A percentile compares a stretch with the other conserved stretches of the same genome.
phyloP scores from a whole-genome alignment of 2,329 filamentous ascomycete species.

The Volutella citrinella region DNA sequence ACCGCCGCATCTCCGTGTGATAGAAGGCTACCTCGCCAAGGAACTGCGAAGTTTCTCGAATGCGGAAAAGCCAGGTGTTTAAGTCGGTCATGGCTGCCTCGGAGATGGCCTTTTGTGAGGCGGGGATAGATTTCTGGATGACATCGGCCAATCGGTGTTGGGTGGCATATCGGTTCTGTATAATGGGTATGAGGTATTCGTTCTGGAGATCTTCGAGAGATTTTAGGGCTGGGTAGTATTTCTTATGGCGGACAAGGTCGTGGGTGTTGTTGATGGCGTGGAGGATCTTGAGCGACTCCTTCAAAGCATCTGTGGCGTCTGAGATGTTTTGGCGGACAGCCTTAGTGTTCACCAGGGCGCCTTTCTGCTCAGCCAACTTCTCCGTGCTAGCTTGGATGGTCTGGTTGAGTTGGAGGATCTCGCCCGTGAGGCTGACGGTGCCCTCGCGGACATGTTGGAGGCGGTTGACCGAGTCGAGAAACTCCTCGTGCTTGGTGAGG shows the following conservation, averaged over 20 bases:
- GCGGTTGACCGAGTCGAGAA: slow-evolving; percentile 88
- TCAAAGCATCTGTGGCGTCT: slow-evolving; percentile 82
- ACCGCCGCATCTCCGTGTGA: slow-evolving; percentile 84
- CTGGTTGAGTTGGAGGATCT: slow-evolving; percentile 89
- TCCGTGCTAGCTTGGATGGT: slow-evolving; percentile 95
- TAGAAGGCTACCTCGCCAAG: slow-evolving; percentile 95
- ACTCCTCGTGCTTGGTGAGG: slow-evolving; percentile 94
- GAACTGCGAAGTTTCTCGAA: slow-evolving; percentile 94
- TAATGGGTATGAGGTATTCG: slow-evolving; percentile 74
- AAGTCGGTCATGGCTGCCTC: slow-evolving; percentile 96
- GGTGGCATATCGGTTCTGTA: slow-evolving; percentile 80
- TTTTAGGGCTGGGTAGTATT: slow-evolving; percentile 91
- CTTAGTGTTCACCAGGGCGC: slow-evolving; percentile 86
- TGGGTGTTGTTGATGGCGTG: slow-evolving; percentile 92
- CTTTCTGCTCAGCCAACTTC: slow-evolving; percentile 91
- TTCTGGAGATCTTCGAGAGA: slow-evolving; percentile 95
- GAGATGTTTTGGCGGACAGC: slow-evolving; percentile 93
- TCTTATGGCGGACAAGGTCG: slow-evolving; percentile 86
- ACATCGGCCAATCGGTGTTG: slow-evolving; percentile 93
- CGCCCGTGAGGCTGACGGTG: slow-evolving; percentile 81
- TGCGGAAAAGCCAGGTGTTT: slow-evolving; percentile 94
- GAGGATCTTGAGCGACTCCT: slow-evolving; percentile 87
- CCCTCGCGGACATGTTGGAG: slow-evolving; percentile 89
- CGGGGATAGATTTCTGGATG: slow-evolving; percentile 93
- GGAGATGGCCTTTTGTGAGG: slow-evolving; percentile 87